Conservation (phyloP, 2,329 filamentous ascomycete genomes). For the Sporothrix brunneoviolacea region DNA sequence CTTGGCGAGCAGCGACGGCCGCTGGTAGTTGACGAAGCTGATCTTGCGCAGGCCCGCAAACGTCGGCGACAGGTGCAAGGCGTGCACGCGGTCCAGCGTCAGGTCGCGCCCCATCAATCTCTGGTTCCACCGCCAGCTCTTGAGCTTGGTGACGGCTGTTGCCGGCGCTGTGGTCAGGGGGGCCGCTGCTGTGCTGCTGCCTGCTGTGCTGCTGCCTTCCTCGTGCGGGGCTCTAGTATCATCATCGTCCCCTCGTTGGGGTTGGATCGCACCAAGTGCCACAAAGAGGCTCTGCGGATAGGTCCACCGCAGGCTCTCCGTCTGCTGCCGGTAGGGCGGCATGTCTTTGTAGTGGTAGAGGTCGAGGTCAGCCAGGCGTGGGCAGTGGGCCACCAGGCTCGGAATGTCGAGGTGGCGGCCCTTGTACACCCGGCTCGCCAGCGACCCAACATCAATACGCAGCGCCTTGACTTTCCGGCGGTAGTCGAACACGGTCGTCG, state of each 20-base stretch:
- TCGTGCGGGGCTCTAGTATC: slow-evolving; percentile 18
- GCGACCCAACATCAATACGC: slow-evolving; percentile 58
- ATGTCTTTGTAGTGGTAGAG: slow-evolving; percentile 65
- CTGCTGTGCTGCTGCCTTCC: not conserved
- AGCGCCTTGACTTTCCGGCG: slow-evolving; percentile 63
- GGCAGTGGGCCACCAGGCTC: slow-evolving; percentile 55
- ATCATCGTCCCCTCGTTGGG: not conserved
- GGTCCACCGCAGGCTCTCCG: slow-evolving; percentile 56
- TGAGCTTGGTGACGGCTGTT: slow-evolving; percentile 25
- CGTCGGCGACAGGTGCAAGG: slow-evolving; percentile 46
- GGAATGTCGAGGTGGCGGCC: slow-evolving; percentile 39
- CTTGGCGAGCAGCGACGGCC: slow-evolving; percentile 41
- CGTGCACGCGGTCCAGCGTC: slow-evolving; percentile 41
- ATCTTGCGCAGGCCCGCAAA: slow-evolving; percentile 53
- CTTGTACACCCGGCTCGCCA: slow-evolving; percentile 46
- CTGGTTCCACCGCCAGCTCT: slow-evolving; percentile 57
- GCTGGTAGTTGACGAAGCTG: slow-evolving; percentile 58
- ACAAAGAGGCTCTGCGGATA: slow-evolving; percentile 62
- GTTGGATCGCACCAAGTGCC: slow-evolving; percentile 45
- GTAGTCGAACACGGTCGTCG: slow-evolving; percentile 54
- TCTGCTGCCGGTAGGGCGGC: slow-evolving; percentile 56
- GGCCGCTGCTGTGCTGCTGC: not conserved
- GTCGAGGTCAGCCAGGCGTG: slow-evolving; percentile 62
- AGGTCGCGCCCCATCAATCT: slow-evolving; percentile 42
- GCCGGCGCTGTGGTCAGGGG: not conserved